Evolutionary conservation across 1,284 basidiomycete species (phyloP), one percentile per base, ranked within the genome.

Genomic region (Kwoniella shivajii): DNA sequence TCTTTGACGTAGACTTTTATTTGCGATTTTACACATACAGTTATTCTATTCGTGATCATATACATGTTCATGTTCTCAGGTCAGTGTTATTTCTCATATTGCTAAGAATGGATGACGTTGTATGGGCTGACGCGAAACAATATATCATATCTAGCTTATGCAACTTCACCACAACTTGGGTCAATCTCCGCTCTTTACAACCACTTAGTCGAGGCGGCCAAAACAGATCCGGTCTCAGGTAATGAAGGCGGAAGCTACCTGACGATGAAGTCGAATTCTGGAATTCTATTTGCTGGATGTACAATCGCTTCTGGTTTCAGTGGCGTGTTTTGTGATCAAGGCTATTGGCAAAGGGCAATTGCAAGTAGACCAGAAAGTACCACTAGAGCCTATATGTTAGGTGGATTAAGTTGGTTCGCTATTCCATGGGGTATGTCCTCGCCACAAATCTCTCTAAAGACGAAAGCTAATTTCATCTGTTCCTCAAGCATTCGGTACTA

Each of bases 181-280:
- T 58, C 55, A 22, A 56, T 59, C 26, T 46, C 58, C 6, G 56
- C 51, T 26, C 13, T 64, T n/a, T 64, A 53, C 30, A 59, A 64
- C n/a, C 49, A 60, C 20, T 50, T 64, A 16, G 30, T 39, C 6
- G 34, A 50, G 18, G 59, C 61, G 11, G 56, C 48, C 9, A 5
- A 27, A 26, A 45, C 26, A 16, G 34, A 29, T 18, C 87, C 87
- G 0, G 84, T 89, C 2, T 56, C 72, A 0, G 88, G 87, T 3
- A 90, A 90, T 65, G 82, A 84, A 1, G 76, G 82, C 10, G 87
- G 88, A 0, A 87, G 84, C 18, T 90, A 89, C 65, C 71, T 89
- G 16, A 90, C 89, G 1, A 83, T 86, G 79, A 82, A 82, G 56
- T 83, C 82, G 9, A 81, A 81, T 45, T 75, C 80, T 43, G 84